Evolutionary conservation across 2,329 filamentous ascomycete genomes (phyloP), one percentile per base, ranked within the genome.

Genomic region (Neonectria magnoliae): DNA sequence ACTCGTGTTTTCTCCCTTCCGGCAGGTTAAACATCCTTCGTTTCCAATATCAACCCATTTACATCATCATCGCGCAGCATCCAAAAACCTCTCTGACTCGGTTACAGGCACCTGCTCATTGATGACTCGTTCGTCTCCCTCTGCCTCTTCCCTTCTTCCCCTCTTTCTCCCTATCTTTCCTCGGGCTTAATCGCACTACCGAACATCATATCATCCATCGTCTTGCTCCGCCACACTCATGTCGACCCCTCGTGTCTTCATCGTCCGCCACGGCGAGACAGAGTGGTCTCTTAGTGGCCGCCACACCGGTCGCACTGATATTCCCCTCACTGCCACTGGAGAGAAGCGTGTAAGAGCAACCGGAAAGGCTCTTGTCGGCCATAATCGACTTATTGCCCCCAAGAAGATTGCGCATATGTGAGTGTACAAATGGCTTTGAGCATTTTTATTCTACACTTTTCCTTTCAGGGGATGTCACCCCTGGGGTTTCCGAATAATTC

Each of bases 261-360:
- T 96, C 71, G 82, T 94, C 77, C 93, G 94, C 72, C 94, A 98
- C 76, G 95, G 94, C 80, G 93, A 98, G 82, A 98, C 94, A 4
- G 93, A 97, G 83, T 98, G 94, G 94, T 97, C 93, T 5, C 88
- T 97, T 52, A 91, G 91, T 71, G 94, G 93, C 60, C 87, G 89
- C 57, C 93, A 98, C 80, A 98, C 95, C 0, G 92, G 94, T 56
- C 85, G 83, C 29, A 92, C 92, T n/a, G 94, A 98, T 75, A 92
- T 98, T 4, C 90, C 93, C 1, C 84, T 98, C 41, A 98, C 94
- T 1, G 81, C 85, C 55, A 91, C 93, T 76, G 95, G 95, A 57
- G 92, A 94, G 83, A 92, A 88, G 77, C 86, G 92, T 65, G 87
- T 94, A 63, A 83, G 82, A 62, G 90, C 91, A 2, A 98, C 95